Conservation (phyloP, 345 rosid genomes). For the Arabidopsis suecica region DNA sequence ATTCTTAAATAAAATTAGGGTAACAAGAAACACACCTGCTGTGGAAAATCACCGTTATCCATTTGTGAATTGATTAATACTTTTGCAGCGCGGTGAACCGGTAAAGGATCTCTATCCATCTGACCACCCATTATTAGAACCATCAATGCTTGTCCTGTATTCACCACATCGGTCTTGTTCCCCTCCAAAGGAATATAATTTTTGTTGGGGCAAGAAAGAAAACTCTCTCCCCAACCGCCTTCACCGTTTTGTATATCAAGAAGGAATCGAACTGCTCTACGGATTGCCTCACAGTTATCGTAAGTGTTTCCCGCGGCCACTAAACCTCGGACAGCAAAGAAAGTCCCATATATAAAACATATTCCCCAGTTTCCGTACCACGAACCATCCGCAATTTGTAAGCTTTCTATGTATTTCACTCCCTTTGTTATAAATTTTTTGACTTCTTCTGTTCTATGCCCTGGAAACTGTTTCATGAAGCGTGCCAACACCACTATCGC, state of each 20-base stretch:
- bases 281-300: constrained; percentile 43
- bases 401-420: constrained; percentile 47
- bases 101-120: constrained; percentile 36
- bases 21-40: constrained; percentile 17
- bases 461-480: constrained; percentile 57
- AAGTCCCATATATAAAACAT: constrained; percentile 65
- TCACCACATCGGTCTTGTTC: constrained; percentile 21
- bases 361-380: constrained; percentile 86
- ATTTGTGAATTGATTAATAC: constrained; percentile 26
- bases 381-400: constrained; percentile 62
- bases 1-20: background rate
- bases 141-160: constrained; percentile 32
- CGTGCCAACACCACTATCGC: constrained; percentile 40
- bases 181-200: constrained; percentile 28
- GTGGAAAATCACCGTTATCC: constrained; percentile 37
- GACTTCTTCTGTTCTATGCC: constrained; percentile 56
- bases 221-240: constrained; percentile 85
- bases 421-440: constrained; percentile 54
- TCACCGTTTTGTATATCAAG: constrained; percentile 53
- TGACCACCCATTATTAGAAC: constrained; percentile 33
- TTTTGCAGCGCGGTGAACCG: constrained; percentile 32
- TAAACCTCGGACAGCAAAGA: constrained; percentile 59
- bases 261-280: constrained; percentile 60
- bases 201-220: constrained; percentile 60
- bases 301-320: constrained; percentile 56